Conservation (phyloP, 192 early-diverging fungal species). For the Pilobolus umbonatus region DNA sequence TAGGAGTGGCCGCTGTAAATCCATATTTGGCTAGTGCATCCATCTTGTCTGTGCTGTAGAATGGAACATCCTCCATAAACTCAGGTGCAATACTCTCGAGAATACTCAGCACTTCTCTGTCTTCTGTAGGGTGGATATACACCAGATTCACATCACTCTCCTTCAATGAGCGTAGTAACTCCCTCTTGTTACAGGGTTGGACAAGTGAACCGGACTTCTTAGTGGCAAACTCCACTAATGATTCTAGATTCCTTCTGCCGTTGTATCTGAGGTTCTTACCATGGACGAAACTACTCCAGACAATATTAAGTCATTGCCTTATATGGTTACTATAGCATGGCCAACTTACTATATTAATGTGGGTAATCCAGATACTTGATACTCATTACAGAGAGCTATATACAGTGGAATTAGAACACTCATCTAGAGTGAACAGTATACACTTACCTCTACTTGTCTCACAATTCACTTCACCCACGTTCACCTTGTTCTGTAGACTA, state of each 20-base stretch:
- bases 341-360: slow-evolving; percentile 69
- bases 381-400: slow-evolving; percentile 53
- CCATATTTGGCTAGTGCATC: slow-evolving; percentile 20
- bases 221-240: slow-evolving; percentile 1
- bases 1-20: slow-evolving; percentile 30
- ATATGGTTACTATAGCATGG: background rate
- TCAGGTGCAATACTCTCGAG: slow-evolving; percentile 14
- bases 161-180: slow-evolving; percentile 34
- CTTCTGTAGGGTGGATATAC: slow-evolving; percentile 49
- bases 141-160: slow-evolving; percentile 48
- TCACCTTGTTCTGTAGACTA: slow-evolving; percentile 59
- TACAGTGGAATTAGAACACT: too few species aligned
- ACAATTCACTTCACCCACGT: slow-evolving; percentile 88
- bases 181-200: slow-evolving; percentile 1
- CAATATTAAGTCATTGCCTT: slow-evolving; percentile 16
- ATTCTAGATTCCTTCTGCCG: background rate
- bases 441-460: slow-evolving; percentile 46
- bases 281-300: slow-evolving; percentile 27
- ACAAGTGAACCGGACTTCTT: background rate
- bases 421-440: background rate
- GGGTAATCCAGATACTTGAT: slow-evolving; percentile 77
- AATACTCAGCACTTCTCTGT: slow-evolving; percentile 24
- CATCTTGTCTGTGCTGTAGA: slow-evolving; percentile 37
- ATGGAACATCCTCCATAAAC: slow-evolving; percentile 19
- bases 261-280: slow-evolving; percentile 6